Percentiles rank a stretch among this genome's conserved stretches.
Evolutionary conservation across 805 yeast species (phyloP).

Genomic region (Metschnikowia dekortorum): DNA sequence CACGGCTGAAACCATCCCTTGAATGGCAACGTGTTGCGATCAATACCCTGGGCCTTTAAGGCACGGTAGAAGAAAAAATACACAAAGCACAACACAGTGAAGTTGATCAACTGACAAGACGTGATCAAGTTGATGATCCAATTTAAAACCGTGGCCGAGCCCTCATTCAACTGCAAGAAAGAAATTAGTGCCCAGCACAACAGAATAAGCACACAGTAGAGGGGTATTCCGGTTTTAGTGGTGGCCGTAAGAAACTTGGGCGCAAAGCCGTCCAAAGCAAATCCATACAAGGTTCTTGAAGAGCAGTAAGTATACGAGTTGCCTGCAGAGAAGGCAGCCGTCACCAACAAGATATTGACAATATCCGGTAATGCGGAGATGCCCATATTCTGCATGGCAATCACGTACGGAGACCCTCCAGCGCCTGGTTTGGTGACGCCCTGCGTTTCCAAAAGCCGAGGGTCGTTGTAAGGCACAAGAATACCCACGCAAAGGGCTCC

Average conservation of each 20-base stretch:
- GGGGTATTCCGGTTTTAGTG: conserved; percentile 45
- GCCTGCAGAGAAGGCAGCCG: conserved; percentile 77
- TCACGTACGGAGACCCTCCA: conserved; percentile 79
- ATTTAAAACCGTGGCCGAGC: conserved; percentile 23
- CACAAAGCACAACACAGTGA: conserved; percentile 23
- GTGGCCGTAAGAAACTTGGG: conserved; percentile 60
- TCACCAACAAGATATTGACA: conserved; percentile 70
- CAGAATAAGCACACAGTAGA: conserved; percentile 40
- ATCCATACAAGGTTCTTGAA: conserved; percentile 68
- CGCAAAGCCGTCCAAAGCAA: conserved; percentile 70
- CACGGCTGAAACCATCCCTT: conserved; percentile 20
- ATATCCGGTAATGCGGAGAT: conserved; percentile 68
- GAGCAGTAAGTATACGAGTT: conserved; percentile 77
- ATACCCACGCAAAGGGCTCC: conserved; percentile 79
- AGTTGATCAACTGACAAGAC: conserved; percentile 25
- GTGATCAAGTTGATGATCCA: conserved; percentile 35
- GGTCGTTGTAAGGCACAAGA: conserved; percentile 67
- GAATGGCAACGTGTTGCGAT: conserved; percentile 14
- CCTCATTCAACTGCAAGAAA: conserved; percentile 51
- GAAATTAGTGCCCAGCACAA: conserved; percentile 58
- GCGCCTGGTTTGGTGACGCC: conserved; percentile 63
- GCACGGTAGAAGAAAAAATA: conserved; percentile 17
- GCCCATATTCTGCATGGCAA: conserved; percentile 66
- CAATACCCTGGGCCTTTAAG: conserved; percentile 18
- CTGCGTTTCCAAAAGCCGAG: conserved; percentile 51